Base-by-base conservation (phyloP, 352 stramenopile species). In the Phytophthora sansomeana region DNA sequence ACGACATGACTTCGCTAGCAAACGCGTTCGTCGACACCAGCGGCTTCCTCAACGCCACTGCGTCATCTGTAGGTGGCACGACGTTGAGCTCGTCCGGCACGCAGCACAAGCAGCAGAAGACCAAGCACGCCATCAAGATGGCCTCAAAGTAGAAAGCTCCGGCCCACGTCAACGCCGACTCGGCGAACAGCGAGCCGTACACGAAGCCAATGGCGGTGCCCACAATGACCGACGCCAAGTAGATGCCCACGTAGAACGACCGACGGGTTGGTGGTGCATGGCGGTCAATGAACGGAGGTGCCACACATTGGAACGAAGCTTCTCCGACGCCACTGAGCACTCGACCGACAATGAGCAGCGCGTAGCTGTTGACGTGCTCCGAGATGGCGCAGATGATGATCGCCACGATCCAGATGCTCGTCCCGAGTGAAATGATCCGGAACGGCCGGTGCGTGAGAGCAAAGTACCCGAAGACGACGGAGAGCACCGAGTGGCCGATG, bases 271-370 rank as follows among this genome's bases (percentile, higher is more conserved):
- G 49, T 8, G 79, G 78, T 0, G 83, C 90, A 41, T 91, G 74
- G 51, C 92, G 79, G 35, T 97, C 83, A 54, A 98, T 96, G 66
- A 97, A 92, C 5, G 91, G 89, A 11, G 87, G 84, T 16, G 91
- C 88, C 16, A 96, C 81, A 33, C 89, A 88, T 41, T 97, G 84
- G 74, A 97, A 95, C 10, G 86, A 84, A 24, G 93, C 89, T 60
- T 98, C 91, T 9, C 82, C 81, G 11, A 93, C 77, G 33, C 93
- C 92, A 46, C 72, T 90, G 17, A 97, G 61, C 57, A 96, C 78
- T 30, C 93, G 69, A 43, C 77, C 84, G 21, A 95, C 62, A 38
- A 96, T 72, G 2, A 97, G 69, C 30, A 97, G 58, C 3, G 68
- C 75, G 66, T 96, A 97, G 58, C 73, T 92, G 55, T 90, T 74